A percentile compares a stretch with the other conserved stretches of the same genome.
phyloP scores from a whole-genome alignment of 2,329 filamentous ascomycete genomes.

The Claviceps sp. region DNA sequence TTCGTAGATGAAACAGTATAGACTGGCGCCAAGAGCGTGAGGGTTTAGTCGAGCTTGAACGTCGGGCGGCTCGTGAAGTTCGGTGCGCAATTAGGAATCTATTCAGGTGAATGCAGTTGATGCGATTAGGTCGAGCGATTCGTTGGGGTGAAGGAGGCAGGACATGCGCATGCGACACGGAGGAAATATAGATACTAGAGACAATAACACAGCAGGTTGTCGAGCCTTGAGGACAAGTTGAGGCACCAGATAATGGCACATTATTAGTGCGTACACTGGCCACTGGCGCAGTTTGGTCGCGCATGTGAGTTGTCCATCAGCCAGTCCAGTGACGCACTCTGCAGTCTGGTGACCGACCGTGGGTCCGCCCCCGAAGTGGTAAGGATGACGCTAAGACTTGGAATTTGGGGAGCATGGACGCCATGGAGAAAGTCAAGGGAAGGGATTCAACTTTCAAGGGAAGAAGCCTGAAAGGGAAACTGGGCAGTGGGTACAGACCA shows the following conservation, averaged over 20 bases:
- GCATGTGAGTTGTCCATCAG: not conserved
- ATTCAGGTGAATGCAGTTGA: not conserved
- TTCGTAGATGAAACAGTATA: too few species aligned
- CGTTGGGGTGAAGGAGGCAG: not conserved
- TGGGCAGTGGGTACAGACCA: not conserved
- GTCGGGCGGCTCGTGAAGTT: not conserved
- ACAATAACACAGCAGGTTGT: not conserved
- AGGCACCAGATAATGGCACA: too few species aligned
- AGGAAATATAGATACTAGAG: not conserved
- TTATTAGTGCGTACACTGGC: too few species aligned
- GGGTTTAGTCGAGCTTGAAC: too few species aligned
- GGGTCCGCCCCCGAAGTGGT: not conserved
- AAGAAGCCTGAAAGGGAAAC: not conserved
- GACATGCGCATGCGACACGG: not conserved
- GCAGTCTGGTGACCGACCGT: constrained; percentile 1
- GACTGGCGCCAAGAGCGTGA: not conserved
- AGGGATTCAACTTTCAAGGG: too few species aligned
- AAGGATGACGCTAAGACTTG: not conserved
- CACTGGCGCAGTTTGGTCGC: too few species aligned
- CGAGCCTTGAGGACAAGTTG: too few species aligned
- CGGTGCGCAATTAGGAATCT: not conserved
- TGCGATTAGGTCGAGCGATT: not conserved
- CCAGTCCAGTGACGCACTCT: not conserved
- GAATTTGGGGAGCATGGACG: not conserved
- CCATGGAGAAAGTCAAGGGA: not conserved